Evolutionary conservation across 2,329 filamentous ascomycete species (phyloP), one percentile per base, ranked within the genome.

Genomic region (Ophiostoma novo-ulmi): DNA sequence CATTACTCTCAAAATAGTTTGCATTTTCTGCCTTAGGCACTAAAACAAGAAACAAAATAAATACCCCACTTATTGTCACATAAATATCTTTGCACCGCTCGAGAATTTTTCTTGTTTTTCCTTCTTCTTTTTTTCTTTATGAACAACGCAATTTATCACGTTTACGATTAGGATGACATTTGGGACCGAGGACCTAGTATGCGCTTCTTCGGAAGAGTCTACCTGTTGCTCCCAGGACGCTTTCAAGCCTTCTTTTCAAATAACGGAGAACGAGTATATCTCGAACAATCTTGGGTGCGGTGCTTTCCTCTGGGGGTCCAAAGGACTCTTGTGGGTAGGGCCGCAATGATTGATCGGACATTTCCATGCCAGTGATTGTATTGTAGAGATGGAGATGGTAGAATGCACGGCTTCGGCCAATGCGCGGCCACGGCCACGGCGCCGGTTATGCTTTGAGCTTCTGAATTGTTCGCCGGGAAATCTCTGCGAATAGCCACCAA

Each of bases 271-370:
- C 72, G 79, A 80, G 74, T 74, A 69, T 22, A 55, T 75, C 79
- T 78, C 63, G 81, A 79, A 81, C 81, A 81, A 82, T 83, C 82
- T 83, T 83, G 82, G 82, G 82, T 83, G 82, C 82, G 81, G 80
- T 79, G 81, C 78, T 81, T 82, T 76, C 77, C 80, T 79, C 73
- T 69, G 76, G 65, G 65, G 48, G 65, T 67, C 65, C 35, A 65
- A 67, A 67, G 26, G 65, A 11, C 65, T 76, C 77, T 78, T 71
- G 75, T 83, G 81, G 78, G 79, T 78, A 79, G 80, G 81, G 81
- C 78, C 81, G 82, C 82, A 83, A 83, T 83, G 81, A 83, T 82
- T 82, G 81, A 80, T 76, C 82, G 80, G 80, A 83, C 81, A 83
- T 81, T 55, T 48, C 55, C 38, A 20, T 20, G 20, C 14, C 41